A percentile compares a stretch with the other conserved stretches of the same genome.
phyloP scores from a whole-genome alignment of 2,329 filamentous ascomycete species.

The Chaetomium strumarium region DNA sequence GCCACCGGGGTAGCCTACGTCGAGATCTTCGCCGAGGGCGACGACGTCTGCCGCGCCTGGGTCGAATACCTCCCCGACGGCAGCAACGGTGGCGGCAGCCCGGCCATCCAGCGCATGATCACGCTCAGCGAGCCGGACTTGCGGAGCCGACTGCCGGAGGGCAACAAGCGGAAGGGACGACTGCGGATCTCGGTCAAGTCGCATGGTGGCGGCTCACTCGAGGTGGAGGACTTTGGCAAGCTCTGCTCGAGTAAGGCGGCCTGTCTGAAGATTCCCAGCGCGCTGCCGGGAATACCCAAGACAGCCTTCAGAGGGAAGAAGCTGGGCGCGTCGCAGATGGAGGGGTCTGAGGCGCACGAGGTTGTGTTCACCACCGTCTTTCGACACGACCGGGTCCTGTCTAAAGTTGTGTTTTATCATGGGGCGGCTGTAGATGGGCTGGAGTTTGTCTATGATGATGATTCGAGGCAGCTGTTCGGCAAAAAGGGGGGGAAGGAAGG shows the following conservation, averaged over 20 bases:
- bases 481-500: conserved; percentile 65
- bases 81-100: conserved; percentile 37
- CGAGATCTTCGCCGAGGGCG: conserved; percentile 75
- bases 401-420: conserved; percentile 69
- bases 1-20: conserved; percentile 77
- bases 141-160: conserved; percentile 63
- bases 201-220: conserved; percentile 64
- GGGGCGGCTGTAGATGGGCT: conserved; percentile 74
- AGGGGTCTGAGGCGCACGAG: conserved; percentile 64
- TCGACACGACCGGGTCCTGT: conserved; percentile 66
- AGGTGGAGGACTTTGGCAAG: conserved; percentile 68
- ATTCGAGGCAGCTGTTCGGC: conserved; percentile 78
- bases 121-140: conserved; percentile 70
- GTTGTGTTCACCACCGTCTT: conserved; percentile 66
- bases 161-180: conserved; percentile 65
- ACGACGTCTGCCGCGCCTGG: conserved; percentile 73
- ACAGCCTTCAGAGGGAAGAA: conserved; percentile 70
- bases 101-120: conserved; percentile 60
- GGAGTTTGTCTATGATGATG: conserved; percentile 90
- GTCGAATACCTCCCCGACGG: conserved; percentile 66
- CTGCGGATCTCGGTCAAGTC: conserved; percentile 72
- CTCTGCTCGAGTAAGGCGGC: conserved; percentile 67
- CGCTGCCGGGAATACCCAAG: conserved; percentile 47
- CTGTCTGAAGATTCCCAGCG: conserved; percentile 64
- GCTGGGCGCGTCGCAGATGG: conserved; percentile 65